Evolutionary conservation across 192 early-diverging fungal species (phyloP).

Genomic region (Coemansia sp.): DNA sequence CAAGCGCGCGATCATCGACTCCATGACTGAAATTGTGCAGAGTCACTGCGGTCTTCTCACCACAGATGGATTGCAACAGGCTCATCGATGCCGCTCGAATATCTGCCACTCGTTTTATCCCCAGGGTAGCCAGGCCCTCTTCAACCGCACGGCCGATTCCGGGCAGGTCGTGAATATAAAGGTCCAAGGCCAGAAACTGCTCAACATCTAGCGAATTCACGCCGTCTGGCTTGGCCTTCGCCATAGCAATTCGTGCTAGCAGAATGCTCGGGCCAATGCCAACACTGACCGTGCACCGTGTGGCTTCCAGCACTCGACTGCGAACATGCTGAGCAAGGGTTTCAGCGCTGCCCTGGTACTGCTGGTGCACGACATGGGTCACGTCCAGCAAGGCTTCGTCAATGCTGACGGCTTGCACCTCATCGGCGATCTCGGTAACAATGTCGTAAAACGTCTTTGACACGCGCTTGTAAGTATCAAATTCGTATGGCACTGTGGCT

Average conservation of each 20-base stretch:
- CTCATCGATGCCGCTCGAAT: slow-evolving; percentile 43
- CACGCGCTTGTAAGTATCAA: slow-evolving; percentile 65
- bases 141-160: slow-evolving; percentile 61
- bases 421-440: slow-evolving; percentile 61
- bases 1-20: slow-evolving; percentile 67
- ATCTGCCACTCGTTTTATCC: slow-evolving; percentile 49
- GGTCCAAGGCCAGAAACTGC: slow-evolving; percentile 8
- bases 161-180: slow-evolving; percentile 20
- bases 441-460: slow-evolving; percentile 70
- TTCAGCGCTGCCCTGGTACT: slow-evolving; percentile 8
- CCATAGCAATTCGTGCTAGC: slow-evolving; percentile 71
- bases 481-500: slow-evolving; percentile 68
- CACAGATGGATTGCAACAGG: slow-evolving; percentile 62
- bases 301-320: slow-evolving; percentile 46
- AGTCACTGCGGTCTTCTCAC: slow-evolving; percentile 66
- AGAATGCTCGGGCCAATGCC: slow-evolving; percentile 75
- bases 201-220: slow-evolving; percentile 28
- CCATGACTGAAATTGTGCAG: slow-evolving; percentile 74
- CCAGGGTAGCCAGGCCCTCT: slow-evolving; percentile 48
- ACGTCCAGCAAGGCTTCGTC: slow-evolving; percentile 86
- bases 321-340: slow-evolving; percentile 59
- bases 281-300: slow-evolving; percentile 68
- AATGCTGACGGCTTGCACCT: slow-evolving; percentile 76
- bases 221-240: slow-evolving; percentile 71
- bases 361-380: slow-evolving; percentile 26